A percentile compares a stretch with the other conserved stretches of the same genome.
Conservation (phyloP, 202 grass and related monocot species). For the Zoysia matrella region DNA sequence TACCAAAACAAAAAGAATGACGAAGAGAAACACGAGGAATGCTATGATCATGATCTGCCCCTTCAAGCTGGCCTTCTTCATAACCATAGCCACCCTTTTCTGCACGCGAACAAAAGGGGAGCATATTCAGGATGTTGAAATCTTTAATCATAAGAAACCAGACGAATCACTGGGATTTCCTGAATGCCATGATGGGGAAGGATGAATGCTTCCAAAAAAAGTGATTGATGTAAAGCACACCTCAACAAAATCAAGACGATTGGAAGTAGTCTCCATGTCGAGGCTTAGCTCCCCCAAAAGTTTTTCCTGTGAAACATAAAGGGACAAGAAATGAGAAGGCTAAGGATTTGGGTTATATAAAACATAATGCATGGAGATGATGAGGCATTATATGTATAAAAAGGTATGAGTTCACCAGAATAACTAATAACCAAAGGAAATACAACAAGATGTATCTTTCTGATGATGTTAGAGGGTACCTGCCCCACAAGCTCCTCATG, state of each 20-base stretch:
- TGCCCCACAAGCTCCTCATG: constrained; percentile 88
- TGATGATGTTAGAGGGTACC: constrained; percentile 45
- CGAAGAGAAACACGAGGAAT: constrained; percentile 84
- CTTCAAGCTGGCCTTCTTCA: constrained; percentile 89
- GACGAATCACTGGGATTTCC: neutral
- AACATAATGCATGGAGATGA: neutral
- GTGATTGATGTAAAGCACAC: constrained; percentile 28
- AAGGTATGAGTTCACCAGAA: constrained; percentile 3
- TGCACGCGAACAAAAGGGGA: constrained; percentile 30
- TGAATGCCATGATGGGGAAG: neutral
- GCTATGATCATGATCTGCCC: constrained; percentile 89
- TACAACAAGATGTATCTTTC: neutral
- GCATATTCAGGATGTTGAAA: neutral
- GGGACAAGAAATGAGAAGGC: neutral
- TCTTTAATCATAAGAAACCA: neutral
- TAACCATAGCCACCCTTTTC: constrained; percentile 95
- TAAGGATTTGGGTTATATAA: constrained; percentile 10
- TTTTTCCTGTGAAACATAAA: constrained; percentile 63
- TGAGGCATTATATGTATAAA: neutral
- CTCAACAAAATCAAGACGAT: constrained; percentile 96
- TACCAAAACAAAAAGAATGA: constrained; percentile 91
- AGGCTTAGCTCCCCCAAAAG: constrained; percentile 86
- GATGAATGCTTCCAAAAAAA: neutral
- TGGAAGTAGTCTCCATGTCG: constrained; percentile 96
- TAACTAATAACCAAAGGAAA: constrained; percentile 4